A percentile compares a stretch with the other conserved stretches of the same genome.
Conservation (phyloP, 1,284 basidiomycete species). For the Cutaneotrichosporon spelunceum region DNA sequence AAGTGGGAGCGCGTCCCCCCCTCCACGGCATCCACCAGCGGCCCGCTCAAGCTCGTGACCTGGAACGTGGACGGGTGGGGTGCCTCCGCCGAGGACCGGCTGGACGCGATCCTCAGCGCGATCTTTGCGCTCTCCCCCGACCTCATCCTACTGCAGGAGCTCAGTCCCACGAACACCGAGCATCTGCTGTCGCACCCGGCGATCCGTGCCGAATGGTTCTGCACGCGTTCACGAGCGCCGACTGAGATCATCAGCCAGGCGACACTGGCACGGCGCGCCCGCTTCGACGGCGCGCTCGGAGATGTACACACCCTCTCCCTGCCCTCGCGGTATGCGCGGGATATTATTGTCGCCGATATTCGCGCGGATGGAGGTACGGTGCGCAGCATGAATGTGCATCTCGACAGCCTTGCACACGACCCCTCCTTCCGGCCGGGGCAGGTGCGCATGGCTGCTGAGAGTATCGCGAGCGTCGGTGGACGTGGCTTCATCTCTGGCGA, state of each 20-base stretch:
- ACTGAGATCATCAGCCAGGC: neutral
- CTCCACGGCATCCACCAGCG: neutral
- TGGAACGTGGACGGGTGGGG: constrained; percentile 13
- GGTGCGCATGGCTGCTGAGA: neutral
- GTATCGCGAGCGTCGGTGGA: neutral
- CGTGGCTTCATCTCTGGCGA: constrained; percentile 7
- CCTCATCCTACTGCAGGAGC: constrained; percentile 10
- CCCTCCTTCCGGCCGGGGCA: constrained; percentile 10
- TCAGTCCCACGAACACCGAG: neutral
- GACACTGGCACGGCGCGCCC: neutral
- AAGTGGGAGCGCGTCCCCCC: constrained; percentile 2
- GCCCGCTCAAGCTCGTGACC: neutral
- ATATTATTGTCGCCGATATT: neutral
- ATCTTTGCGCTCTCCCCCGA: neutral
- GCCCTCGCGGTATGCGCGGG: constrained; percentile 5
- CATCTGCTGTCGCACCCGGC: neutral
- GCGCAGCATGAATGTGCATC: constrained; percentile 8
- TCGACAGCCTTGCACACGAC: constrained; percentile 9
- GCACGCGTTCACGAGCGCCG: neutral
- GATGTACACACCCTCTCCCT: neutral
- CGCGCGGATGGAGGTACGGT: neutral
- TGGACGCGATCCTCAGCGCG: neutral
- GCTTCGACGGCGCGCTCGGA: neutral
- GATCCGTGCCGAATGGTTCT: neutral
- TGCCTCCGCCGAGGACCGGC: neutral